Percentiles rank a stretch among this genome's conserved stretches.
phyloP scores from a whole-genome alignment of 257 asterid genomes.

The Lycium barbarum region DNA sequence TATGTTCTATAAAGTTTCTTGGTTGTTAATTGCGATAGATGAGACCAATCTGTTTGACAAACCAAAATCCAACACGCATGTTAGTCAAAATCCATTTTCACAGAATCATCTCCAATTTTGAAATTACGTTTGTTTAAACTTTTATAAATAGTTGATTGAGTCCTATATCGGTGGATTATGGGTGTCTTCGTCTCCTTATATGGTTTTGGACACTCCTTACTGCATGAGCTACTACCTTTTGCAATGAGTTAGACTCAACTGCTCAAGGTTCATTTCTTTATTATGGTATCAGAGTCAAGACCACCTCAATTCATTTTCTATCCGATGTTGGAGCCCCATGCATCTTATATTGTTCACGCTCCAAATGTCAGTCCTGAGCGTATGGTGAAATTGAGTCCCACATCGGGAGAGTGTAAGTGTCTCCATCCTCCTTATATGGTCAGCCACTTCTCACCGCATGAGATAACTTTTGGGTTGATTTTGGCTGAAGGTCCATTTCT shows the following conservation, averaged over 20 bases:
- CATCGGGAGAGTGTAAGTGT: background rate
- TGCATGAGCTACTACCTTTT: background rate
- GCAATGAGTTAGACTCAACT: background rate
- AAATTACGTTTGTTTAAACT: background rate
- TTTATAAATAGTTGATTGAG: background rate
- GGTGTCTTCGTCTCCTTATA: background rate
- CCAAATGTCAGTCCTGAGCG: no score
- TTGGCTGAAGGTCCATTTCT: background rate
- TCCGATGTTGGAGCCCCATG: no score
- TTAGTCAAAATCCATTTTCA: background rate
- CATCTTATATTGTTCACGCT: no score
- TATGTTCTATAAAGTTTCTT: background rate
- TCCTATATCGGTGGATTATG: background rate
- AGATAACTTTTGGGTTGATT: background rate
- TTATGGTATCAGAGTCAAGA: no score
- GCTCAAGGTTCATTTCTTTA: background rate
- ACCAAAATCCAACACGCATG: background rate
- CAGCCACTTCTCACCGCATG: background rate
- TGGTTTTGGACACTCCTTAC: background rate
- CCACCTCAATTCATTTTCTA: no score
- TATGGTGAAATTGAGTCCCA: background rate
- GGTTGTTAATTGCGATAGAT: background rate
- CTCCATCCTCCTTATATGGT: background rate
- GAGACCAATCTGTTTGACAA: no score
- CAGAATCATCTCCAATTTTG: background rate